A percentile compares a stretch with the other conserved stretches of the same genome.
Evolutionary conservation across 768 basidiomycete species (phyloP).

Genomic region (Russula lepida): DNA sequence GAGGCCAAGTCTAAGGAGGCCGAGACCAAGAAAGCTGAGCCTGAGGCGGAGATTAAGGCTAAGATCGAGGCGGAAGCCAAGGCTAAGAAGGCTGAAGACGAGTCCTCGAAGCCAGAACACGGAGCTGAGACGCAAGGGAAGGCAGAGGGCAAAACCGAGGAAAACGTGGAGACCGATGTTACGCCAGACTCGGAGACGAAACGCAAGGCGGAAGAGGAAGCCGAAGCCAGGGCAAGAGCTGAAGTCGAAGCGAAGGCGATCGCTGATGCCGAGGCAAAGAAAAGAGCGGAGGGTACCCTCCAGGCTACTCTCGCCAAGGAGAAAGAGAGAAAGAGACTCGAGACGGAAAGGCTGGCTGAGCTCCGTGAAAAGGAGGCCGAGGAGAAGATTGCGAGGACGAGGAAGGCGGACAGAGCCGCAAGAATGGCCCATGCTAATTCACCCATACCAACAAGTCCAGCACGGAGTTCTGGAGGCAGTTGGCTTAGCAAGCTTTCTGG

Average conservation of each 20-base stretch:
- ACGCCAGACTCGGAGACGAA: background rate
- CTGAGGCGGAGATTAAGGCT: background rate
- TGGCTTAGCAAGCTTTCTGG: background rate
- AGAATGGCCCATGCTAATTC: background rate
- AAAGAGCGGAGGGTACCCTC: background rate
- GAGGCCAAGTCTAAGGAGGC: background rate
- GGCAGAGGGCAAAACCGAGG: background rate
- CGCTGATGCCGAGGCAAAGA: background rate
- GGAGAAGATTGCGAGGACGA: background rate
- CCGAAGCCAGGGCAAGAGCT: background rate
- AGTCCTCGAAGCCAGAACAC: background rate
- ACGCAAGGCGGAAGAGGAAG: background rate
- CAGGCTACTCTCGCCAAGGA: background rate
- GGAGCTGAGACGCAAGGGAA: background rate
- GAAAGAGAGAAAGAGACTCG: background rate
- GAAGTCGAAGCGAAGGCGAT: background rate
- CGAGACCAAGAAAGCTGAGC: background rate
- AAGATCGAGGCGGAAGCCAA: background rate
- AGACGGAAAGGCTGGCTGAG: background rate
- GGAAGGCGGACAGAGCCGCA: conserved; percentile 1
- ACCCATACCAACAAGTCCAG: conserved; percentile 1
- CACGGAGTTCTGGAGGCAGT: background rate
- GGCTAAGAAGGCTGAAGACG: background rate
- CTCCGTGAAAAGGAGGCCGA: background rate
- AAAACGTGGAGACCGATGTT: background rate